phyloP scores from a whole-genome alignment of 345 rosid species.

The Citrus cavaleriei region DNA sequence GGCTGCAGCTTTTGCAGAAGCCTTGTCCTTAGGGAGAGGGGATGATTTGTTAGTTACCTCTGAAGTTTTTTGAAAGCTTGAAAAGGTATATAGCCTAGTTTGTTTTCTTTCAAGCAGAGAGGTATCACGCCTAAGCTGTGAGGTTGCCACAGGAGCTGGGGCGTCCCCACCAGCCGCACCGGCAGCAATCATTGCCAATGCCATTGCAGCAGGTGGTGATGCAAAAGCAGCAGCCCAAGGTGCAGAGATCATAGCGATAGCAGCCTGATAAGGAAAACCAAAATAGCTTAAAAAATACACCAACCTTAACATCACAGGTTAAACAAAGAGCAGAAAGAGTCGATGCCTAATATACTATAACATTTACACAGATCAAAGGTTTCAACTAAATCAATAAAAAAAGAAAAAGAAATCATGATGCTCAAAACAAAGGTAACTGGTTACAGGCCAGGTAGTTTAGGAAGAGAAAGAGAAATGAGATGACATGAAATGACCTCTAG shows the following conservation, averaged over 20 bases:
- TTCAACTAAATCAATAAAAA: background rate
- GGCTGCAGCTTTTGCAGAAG: conserved; percentile 98
- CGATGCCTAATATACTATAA: background rate
- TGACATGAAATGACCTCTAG: conserved; percentile 60
- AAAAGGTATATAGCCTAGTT: conserved; percentile 69
- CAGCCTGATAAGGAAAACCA: conserved; percentile 51
- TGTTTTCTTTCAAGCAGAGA: conserved; percentile 86
- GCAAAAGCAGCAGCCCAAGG: conserved; percentile 99
- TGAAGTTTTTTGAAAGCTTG: conserved; percentile 85
- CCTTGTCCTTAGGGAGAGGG: conserved; percentile 84
- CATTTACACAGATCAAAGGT: background rate
- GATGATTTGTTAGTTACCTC: conserved; percentile 57
- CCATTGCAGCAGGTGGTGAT: conserved; percentile 99
- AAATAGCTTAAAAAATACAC: background rate
- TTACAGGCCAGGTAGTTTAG: conserved; percentile 13
- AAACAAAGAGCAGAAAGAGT: background rate
- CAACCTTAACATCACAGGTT: background rate
- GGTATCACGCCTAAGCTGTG: conserved; percentile 77
- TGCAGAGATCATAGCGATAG: conserved; percentile 90
- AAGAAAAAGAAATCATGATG: background rate
- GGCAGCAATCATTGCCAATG: conserved; percentile 99
- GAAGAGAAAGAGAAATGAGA: conserved; percentile 3
- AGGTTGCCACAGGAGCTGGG: conserved; percentile 53
- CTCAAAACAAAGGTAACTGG: background rate
- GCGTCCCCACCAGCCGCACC: conserved; percentile 95